Base-by-base conservation (phyloP, 1,139 yeast genomes). In the Debaryomyces fabryi region DNA sequence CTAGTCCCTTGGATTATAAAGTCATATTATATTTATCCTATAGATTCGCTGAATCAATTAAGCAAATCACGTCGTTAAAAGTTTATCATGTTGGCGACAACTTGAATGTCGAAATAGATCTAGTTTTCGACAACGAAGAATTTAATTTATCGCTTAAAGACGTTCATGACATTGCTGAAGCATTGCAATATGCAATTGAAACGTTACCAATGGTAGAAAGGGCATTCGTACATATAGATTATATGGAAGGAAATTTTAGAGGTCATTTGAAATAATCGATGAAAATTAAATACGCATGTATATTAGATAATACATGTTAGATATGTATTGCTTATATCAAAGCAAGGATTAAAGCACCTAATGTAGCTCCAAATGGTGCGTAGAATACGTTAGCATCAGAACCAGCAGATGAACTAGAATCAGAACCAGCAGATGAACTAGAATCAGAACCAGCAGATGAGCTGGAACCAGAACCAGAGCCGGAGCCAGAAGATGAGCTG, bases 1-100 rank as follows among this genome's bases (percentile, higher is more conserved):
- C 92, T 1, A 76, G 77, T 40, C 78, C 78, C 1, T 75, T 75
- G 40, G 90, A 86, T 56, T 80, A 84, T 48, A 86, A 85, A 60
- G 83, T 83, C 46, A 76, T 88, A 2, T 66, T 88, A 24, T 88
- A 88, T 58, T 67, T 87, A 56, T 84, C 89, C 43, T 71, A 76
- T 57, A 71, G 95, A 47, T 88, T 86, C 64, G 86, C 93, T 1
- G 87, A 82, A 52, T 78, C 83, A 30, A 84, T 88, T 53, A 69
- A 78, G 48, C 82, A 78, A 49, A 81, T 88, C 47, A 86, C 89
- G 12, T 81, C 86, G 6, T 76, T 86, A 53, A 83, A 83, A 55
- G 88, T 86, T 13, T 88, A 88, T 59, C 92, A 88, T 58, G 88
- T 85, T 21, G 96, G 96, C 1, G 96, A 88, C 64, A 74, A 84